Evolutionary conservation across 495 filamentous ascomycete genomes (phyloP), one percentile per base, ranked within the genome.

Genomic region (Penicillium herquei): DNA sequence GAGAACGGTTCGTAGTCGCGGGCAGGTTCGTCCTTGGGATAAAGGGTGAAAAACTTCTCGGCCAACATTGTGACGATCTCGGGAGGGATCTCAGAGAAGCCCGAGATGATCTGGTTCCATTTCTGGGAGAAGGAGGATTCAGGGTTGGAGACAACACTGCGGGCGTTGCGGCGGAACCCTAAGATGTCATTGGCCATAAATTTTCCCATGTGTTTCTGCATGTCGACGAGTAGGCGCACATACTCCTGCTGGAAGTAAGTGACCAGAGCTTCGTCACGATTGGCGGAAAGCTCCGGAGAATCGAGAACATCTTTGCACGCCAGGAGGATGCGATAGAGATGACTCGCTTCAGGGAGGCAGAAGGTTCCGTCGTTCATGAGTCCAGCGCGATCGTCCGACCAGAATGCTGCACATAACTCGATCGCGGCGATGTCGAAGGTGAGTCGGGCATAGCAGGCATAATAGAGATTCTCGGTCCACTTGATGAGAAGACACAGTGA

Each of bases 361-460:
- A 65, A 67, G 21, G 21, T 26, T 26, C 21, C 21, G 21, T 26
- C 4, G 21, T 4, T 2, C 1, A 26, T 26, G 21, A 26, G 4
- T 4, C 21, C 21, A 26, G 21, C 1, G 21, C 21, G 21, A 26
- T 26, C 21, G 2, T 26, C 21, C 4, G 21, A 26, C 4, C 21
- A 2, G 21, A 26, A 26, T 26, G 21, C 21, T 26, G 21, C 21
- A 47, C 69, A 75, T 7, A 78, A 64, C 9, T 78, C 69, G 14
- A 69, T 63, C 14, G 57, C 69, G 4, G 71, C 68, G 41, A 77
- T 63, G 41, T 78, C 75, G 40, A 74, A 59, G 10, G 66, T 59
- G 6, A 78, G 37, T 43, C 72, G 60, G 0, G 73, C 57, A 42
- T 75, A 78, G 16, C 74, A 40, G 7, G 65, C 55, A 48, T 73